Evolutionary conservation across 805 yeast genomes (phyloP), one percentile per base, ranked within the genome.

Genomic region (Teunomyces pallodes): DNA sequence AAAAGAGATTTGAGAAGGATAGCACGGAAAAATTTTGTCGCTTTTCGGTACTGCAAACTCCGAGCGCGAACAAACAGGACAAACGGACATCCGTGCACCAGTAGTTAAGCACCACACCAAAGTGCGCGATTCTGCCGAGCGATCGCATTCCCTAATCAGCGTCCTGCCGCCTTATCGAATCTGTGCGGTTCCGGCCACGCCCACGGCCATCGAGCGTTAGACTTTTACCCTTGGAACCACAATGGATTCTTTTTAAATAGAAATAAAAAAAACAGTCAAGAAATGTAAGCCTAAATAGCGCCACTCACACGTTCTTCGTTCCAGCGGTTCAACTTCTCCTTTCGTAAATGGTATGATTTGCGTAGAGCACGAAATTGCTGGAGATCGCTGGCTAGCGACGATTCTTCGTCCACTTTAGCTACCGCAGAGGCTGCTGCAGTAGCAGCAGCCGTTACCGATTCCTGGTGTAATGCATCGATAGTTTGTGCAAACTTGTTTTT

Each of bases 261-360:
- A 31, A 31, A 13, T 13, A 12, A 31, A 31, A 31, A 31, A 32
- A 13, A 32, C 5, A 32, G 9, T 7, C 7, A 17, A 3, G 13
- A 2, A 36, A 13, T 13, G 4, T 5, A 9, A 9, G 24, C 4
- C 27, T 32, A 50, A n/a, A 42, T 29, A 9, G 49, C 50, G n/a
- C 78, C 77, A 29, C 70, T 62, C 0, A 72, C 75, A 29, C 78
- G 53, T 48, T 73, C 77, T 48, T 73, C 78, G 28, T 68, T 60
- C 76, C 77, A 73, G 32, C 78, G 49, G 50, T 69, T 59, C 48
- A 71, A 51, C 54, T 70, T 72, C 52, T 73, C 77, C 41, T 53
- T 56, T 29, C 71, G 56, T 16, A 62, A 51, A 54, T 73, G 76
- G 51, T 69, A 72, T 41, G 33, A 29, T 48, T 58, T 62, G 30